Evolutionary conservation across 2,329 filamentous ascomycete genomes (phyloP).

Genomic region (Balansia obtecta): DNA sequence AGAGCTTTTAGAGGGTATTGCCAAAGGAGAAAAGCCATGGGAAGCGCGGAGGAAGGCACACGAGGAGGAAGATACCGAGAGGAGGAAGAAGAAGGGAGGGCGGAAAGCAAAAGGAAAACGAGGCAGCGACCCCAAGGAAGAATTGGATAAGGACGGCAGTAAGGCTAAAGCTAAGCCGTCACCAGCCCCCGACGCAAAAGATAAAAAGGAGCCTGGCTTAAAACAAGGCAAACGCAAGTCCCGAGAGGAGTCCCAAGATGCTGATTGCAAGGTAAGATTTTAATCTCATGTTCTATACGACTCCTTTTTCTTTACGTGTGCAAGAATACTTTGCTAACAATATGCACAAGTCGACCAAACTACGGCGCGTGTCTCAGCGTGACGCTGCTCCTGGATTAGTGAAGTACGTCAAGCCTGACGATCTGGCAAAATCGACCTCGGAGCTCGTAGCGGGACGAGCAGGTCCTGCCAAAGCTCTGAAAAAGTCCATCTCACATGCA

Average conservation of each 20-base stretch:
- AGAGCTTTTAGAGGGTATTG: conserved; percentile 65
- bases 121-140: conserved; percentile 51
- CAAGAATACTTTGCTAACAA: not conserved
- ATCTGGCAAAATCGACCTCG: conserved; percentile 36
- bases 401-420: conserved; percentile 36
- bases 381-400: conserved; percentile 24
- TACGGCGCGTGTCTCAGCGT: conserved; percentile 43
- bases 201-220: conserved; percentile 31
- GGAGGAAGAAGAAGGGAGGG: conserved; percentile 43
- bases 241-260: conserved; percentile 43
- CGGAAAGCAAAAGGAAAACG: conserved; percentile 54
- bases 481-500: conserved; percentile 54
- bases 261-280: conserved; percentile 33
- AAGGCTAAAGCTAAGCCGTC: conserved; percentile 24
- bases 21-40: conserved; percentile 77
- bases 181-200: conserved; percentile 31
- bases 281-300: no score
- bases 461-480: conserved; percentile 56
- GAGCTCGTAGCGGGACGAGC: conserved; percentile 53
- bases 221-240: conserved; percentile 44
- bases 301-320: not conserved
- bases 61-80: conserved; percentile 49
- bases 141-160: conserved; percentile 34
- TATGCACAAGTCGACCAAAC: conserved; percentile 23
- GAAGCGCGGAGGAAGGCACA: conserved; percentile 52